Evolutionary conservation across 1,139 yeast genomes (phyloP).

Genomic region (Diutina sp.): DNA sequence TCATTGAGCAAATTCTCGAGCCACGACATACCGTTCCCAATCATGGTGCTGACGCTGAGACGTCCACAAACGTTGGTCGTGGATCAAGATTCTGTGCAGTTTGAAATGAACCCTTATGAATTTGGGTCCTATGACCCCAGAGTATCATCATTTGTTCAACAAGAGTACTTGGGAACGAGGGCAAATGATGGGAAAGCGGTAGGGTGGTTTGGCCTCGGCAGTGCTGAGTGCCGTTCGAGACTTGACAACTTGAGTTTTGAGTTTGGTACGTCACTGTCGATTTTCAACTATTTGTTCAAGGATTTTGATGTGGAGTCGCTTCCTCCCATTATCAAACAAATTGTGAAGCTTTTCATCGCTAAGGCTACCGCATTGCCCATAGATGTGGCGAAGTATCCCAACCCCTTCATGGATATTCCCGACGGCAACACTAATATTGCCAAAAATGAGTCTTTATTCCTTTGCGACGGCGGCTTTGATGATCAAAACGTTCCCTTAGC

Average conservation of each 20-base stretch:
- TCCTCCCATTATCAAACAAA: slow-evolving; percentile 28
- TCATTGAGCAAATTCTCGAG: slow-evolving; percentile 4
- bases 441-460: slow-evolving; percentile 31
- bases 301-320: slow-evolving; percentile 28
- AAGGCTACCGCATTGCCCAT: not conserved
- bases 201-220: slow-evolving; percentile 4
- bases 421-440: slow-evolving; percentile 16
- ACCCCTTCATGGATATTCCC: slow-evolving; percentile 36
- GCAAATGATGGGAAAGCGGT: slow-evolving; percentile 5
- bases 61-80: slow-evolving; percentile 18
- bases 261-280: slow-evolving; percentile 60
- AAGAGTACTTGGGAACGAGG: slow-evolving; percentile 40
- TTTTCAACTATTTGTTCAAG: slow-evolving; percentile 49
- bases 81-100: slow-evolving; percentile 26
- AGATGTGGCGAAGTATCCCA: slow-evolving; percentile 17
- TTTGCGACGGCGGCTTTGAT: slow-evolving; percentile 92
- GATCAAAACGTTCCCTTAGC: slow-evolving; percentile 64
- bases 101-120: slow-evolving; percentile 57
- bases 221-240: slow-evolving; percentile 32
- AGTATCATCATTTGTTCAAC: slow-evolving; percentile 38
- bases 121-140: slow-evolving; percentile 57
- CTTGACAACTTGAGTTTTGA: slow-evolving; percentile 67
- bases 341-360: slow-evolving; percentile 26
- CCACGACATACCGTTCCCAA: slow-evolving; percentile 30
- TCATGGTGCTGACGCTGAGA: slow-evolving; percentile 27